Base-by-base conservation (phyloP, 257 asterid species). In the Nicotiana otophora region DNA sequence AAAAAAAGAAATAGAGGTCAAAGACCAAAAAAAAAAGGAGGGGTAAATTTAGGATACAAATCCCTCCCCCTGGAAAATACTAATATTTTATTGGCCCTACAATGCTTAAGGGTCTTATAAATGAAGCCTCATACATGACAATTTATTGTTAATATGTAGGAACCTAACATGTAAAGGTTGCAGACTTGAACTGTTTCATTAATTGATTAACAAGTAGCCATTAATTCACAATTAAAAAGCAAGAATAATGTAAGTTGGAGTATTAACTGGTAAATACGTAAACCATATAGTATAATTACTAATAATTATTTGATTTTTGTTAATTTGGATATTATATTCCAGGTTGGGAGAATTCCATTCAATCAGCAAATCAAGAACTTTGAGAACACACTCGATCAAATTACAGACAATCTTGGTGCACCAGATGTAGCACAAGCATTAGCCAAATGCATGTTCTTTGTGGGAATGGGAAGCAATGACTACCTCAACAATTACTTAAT, bases 401-500 rank as follows among this genome's bases (percentile, higher is more conserved):
- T 96, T 1, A 89, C 93, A 9, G 86, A 63, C 81, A 84, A 72
- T 39, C 88, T 91, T 5, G 96, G 97, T 6, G 94, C 91, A 28
- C 82, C 89, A 2, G 92, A 91, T 68, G 89, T 88, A 57, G 90
- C 96, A 0, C 91, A 89, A n/a, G 91, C 90, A 19, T 39, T 93
- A 1, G 67, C 91, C 0, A 82, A 83, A 46, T 90, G 92, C 92
- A 88, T 96, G 19, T 94, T 94, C 94, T 96, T 94, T 82, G 90
- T 94, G 2, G 98, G 99, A 60, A 92, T 94, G 97, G 99, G 99
- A 9, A 96, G 99, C 92, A 96, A 96, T 74, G 99, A 96, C 87
- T 96, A 96, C 80, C 93, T 96, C 83, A 94, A 93, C 90, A 96
- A 96, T 77, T 96, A 95, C 86, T 91, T 95, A 20, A 86, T 95